Evolutionary conservation across 176 grass and related monocot species (phyloP).

Genomic region (Olyra latifolia): DNA sequence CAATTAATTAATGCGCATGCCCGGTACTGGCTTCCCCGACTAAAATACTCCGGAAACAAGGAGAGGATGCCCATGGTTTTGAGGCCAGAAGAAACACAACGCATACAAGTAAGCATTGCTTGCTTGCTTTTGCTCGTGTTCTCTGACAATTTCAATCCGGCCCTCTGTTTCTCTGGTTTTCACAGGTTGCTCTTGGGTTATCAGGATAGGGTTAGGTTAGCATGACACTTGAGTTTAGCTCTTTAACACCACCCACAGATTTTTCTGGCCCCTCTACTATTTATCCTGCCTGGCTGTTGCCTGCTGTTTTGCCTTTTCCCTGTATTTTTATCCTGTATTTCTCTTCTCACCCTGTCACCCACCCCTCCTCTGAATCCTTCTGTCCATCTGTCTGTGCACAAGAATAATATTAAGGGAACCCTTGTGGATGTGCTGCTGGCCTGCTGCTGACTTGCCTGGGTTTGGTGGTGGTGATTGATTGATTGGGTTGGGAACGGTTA

Average conservation of each 20-base stretch:
- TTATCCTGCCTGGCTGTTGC: slow-evolving; percentile 4
- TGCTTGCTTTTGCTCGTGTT: background rate
- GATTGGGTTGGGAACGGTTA: background rate
- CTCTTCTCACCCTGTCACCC: background rate
- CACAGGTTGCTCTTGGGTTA: background rate
- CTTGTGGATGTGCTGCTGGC: slow-evolving; percentile 10
- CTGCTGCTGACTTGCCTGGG: background rate
- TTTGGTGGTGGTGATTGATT: background rate
- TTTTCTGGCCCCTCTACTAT: background rate
- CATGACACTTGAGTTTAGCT: background rate
- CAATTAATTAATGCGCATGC: background rate
- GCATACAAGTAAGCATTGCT: too few relatives aligned
- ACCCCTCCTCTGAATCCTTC: too few relatives aligned
- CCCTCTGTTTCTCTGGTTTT: background rate
- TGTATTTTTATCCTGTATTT: background rate
- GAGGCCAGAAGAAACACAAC: background rate
- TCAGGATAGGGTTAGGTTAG: background rate
- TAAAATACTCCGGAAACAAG: slow-evolving; percentile 15
- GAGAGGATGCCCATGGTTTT: slow-evolving; percentile 20
- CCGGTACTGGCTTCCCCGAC: background rate
- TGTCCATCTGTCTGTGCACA: background rate
- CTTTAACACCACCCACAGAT: background rate
- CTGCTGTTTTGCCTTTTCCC: background rate
- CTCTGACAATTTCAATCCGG: background rate
- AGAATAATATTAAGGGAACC: background rate